phyloP scores from a whole-genome alignment of 1,284 basidiomycete genomes.

The Bjerkandera adusta region DNA sequence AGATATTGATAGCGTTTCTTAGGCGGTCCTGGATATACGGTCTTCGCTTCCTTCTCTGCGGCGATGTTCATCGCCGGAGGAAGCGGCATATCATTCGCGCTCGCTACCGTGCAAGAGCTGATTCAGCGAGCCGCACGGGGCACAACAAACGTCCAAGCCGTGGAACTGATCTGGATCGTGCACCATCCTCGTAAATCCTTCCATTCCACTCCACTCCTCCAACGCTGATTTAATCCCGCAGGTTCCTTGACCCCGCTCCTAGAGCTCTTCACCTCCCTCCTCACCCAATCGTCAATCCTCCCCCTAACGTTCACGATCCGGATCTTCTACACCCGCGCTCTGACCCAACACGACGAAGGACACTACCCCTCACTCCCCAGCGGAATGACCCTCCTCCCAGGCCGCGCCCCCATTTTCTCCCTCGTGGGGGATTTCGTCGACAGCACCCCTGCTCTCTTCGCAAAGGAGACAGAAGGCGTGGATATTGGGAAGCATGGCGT shows the following conservation, averaged over 20 bases:
- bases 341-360: not conserved
- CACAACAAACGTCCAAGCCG: constrained; percentile 49
- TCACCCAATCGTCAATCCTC: constrained; percentile 32
- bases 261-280: constrained; percentile 49
- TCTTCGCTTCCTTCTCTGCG: constrained; percentile 61
- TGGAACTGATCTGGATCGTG: constrained; percentile 68
- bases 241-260: constrained; percentile 52
- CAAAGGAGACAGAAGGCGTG: constrained; percentile 8
- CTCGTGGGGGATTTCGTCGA: constrained; percentile 47
- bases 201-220: not conserved
- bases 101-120: constrained; percentile 63
- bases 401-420: constrained; percentile 44
- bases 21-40: constrained; percentile 61
- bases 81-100: constrained; percentile 69
- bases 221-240: constrained; percentile 16
- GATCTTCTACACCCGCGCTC: constrained; percentile 59
- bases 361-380: constrained; percentile 29
- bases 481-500: constrained; percentile 33
- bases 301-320: constrained; percentile 44
- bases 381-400: constrained; percentile 44
- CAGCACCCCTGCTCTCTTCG: constrained; percentile 32
- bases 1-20: no score
- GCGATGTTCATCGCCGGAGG: constrained; percentile 70
- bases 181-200: constrained; percentile 45
- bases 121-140: constrained; percentile 53